A percentile compares a stretch with the other conserved stretches of the same genome.
These are phyloP conservation scores for Castanea sativa DNA, from an alignment of 306 rosid species.

Conservation along the genomic window DNA sequence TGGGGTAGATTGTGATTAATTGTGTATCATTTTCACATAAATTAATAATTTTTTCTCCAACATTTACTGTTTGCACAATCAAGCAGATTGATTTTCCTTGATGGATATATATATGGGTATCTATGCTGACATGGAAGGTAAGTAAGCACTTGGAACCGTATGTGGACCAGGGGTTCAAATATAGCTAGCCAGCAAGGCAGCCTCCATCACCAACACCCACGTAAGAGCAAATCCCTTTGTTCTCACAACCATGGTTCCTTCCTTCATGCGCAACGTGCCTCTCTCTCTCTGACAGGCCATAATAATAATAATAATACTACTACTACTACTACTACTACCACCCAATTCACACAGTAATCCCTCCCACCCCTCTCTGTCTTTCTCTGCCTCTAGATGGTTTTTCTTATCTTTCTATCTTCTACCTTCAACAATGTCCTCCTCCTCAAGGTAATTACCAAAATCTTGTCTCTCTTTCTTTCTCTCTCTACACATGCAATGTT, in stretches of 20 bases:
- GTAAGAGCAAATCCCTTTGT: background rate
- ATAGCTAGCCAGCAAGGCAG: background rate
- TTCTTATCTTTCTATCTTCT: background rate
- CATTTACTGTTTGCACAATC: background rate
- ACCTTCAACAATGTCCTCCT: background rate
- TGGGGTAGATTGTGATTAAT: fast-evolving
- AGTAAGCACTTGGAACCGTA: background rate
- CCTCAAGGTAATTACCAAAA: background rate
- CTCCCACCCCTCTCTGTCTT: background rate
- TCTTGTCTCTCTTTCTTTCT: too few species aligned
- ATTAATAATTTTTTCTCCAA: too few species aligned
- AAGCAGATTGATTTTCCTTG: background rate
- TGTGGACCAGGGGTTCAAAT: background rate
- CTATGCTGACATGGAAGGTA: background rate
- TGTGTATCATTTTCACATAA: too few species aligned
- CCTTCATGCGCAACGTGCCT: background rate
- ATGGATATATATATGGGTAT: background rate
- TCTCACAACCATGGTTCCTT: background rate
- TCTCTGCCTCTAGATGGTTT: background rate
- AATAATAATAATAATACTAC: too few species aligned
- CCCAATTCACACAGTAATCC: background rate
- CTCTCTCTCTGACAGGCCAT: background rate
- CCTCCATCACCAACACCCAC: background rate
- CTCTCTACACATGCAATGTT: background rate
- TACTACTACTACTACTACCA: too few species aligned